These are phyloP conservation scores for Pichia sporocuriosa DNA, from an alignment of 805 yeast species.

Conservation along the genomic window DNA sequence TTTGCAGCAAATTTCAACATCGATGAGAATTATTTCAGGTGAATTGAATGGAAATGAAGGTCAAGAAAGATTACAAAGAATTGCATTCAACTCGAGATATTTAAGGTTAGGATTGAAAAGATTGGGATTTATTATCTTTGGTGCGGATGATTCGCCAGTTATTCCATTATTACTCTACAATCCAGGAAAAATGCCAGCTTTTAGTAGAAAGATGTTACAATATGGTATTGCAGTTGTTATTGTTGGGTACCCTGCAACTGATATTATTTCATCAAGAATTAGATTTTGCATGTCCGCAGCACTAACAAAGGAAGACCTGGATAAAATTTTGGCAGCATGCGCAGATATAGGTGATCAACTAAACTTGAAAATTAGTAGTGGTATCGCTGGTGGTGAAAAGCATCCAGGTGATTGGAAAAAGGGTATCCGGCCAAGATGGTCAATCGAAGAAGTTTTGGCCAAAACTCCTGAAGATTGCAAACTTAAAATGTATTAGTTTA, in stretches of 20 bases:
- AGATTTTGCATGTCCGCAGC: slow-evolving; percentile 91
- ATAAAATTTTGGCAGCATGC: slow-evolving; percentile 61
- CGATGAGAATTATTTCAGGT: slow-evolving; percentile 74
- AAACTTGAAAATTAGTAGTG: slow-evolving; percentile 70
- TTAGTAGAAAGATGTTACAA: slow-evolving; percentile 73
- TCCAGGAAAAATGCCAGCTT: slow-evolving; percentile 92
- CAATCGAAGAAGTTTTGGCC: slow-evolving; percentile 67
- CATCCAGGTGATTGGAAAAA: slow-evolving; percentile 48
- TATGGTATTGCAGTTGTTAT: slow-evolving; percentile 88
- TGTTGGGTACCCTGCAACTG: slow-evolving; percentile 98
- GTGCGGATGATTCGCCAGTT: slow-evolving; percentile 95
- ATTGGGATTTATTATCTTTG: slow-evolving; percentile 89
- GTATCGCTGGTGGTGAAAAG: slow-evolving; percentile 57
- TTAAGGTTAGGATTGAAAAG: slow-evolving; percentile 84
- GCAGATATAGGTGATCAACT: slow-evolving; percentile 73
- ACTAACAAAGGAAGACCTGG: slow-evolving; percentile 89
- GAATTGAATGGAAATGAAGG: slow-evolving; percentile 91
- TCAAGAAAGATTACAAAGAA: slow-evolving; percentile 78
- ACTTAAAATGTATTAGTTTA: slow-evolving; percentile 19
- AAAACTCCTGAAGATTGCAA: slow-evolving; percentile 62
- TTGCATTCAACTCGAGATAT: slow-evolving; percentile 94
- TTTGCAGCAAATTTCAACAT: slow-evolving; percentile 75
- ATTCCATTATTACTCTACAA: slow-evolving; percentile 81
- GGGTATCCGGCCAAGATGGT: slow-evolving; percentile 64
- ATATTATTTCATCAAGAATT: slow-evolving; percentile 80